Base-by-base conservation (phyloP, 1,139 yeast genomes). In the Scheffersomyces segobiensis region DNA sequence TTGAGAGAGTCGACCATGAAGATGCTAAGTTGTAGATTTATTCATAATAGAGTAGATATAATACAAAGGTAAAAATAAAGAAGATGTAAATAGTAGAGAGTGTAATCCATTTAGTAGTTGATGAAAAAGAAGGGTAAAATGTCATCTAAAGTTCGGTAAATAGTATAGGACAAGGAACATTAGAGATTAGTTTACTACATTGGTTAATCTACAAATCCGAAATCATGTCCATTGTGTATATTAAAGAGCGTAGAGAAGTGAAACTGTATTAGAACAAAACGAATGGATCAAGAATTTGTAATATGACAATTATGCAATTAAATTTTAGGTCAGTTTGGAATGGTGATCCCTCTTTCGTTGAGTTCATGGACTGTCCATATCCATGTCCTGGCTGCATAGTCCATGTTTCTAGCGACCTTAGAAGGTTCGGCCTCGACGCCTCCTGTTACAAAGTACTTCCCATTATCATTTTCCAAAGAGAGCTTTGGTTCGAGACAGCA, bases 361-460 rank as follows among this genome's bases (percentile, higher is more conserved):
- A 91, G 72, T 67, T 88, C 83, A 55, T 79, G 82, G 5, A 86
- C 82, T 0, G 96, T 88, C 97, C 97, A 91, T n/a, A 86, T 85
- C 95, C 96, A 91, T 19, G 91, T 87, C 55, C 86, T 75, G 10
- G 89, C 87, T 1, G 91, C 91, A 65, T 82, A 84, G 59, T 84
- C 86, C 73, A 83, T 73, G 67, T 87, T 83, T 32, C 75, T 72
- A 1, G 95, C 92, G 3, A 88, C 78, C 32, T 73, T 69, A 50
- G 92, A 85, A 3, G 93, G 87, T 21, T 71, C 70, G 1, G 83
- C 70, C 62, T 82, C 84, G 5, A 72, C 72, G 1, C 93, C 95
- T 52, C 83, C 86, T 0, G 90, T 81, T 18, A 85, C 84, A 63
- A 80, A 87, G 68, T 87, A 89, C 63, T 86, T 85, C 2, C 97